A percentile compares a stretch with the other conserved stretches of the same genome.
Conservation (phyloP, 2,329 filamentous ascomycete species). For the Stagonosporopsis vannaccii region DNA sequence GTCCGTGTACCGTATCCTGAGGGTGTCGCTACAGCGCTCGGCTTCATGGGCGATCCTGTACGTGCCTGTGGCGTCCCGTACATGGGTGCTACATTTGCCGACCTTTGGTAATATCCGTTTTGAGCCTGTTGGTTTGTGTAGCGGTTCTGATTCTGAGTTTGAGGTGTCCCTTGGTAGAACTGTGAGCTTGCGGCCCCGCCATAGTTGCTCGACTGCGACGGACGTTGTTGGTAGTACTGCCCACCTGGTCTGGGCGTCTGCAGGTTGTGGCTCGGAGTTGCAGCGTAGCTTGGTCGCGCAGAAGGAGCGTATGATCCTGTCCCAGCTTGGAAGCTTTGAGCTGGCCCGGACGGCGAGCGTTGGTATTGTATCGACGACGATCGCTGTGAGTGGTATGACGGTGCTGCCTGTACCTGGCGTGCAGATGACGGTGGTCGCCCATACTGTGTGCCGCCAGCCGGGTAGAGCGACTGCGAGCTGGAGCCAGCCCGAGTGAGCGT, state of each 20-base stretch:
- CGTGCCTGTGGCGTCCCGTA: constrained; percentile 44
- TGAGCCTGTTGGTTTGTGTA: constrained; percentile 40
- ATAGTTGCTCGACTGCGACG: constrained; percentile 38
- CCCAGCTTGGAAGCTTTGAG: constrained; percentile 41
- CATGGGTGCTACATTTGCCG: constrained; percentile 44
- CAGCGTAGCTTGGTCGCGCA: constrained; percentile 36
- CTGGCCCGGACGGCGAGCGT: constrained; percentile 40
- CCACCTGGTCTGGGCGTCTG: constrained; percentile 42
- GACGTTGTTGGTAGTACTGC: constrained; percentile 43
- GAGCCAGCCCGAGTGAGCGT: constrained; percentile 37
- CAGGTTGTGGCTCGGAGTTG: constrained; percentile 39
- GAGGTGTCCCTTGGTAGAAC: constrained; percentile 45
- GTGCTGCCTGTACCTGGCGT: constrained; percentile 40
- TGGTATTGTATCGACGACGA: constrained; percentile 49
- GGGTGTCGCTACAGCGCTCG: constrained; percentile 30
- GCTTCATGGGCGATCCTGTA: constrained; percentile 48
- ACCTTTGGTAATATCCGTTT: constrained; percentile 45
- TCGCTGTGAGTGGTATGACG: constrained; percentile 47
- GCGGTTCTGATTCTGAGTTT: constrained; percentile 42
- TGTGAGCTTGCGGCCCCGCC: constrained; percentile 39
- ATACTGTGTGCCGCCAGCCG: constrained; percentile 41
- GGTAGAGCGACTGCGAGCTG: constrained; percentile 40
- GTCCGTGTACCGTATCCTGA: constrained; percentile 39
- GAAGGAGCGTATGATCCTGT: constrained; percentile 38
- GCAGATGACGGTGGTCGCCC: constrained; percentile 37